Base-by-base conservation (phyloP, 179 eudicot genomes). In the Drosera spatulata region DNA sequence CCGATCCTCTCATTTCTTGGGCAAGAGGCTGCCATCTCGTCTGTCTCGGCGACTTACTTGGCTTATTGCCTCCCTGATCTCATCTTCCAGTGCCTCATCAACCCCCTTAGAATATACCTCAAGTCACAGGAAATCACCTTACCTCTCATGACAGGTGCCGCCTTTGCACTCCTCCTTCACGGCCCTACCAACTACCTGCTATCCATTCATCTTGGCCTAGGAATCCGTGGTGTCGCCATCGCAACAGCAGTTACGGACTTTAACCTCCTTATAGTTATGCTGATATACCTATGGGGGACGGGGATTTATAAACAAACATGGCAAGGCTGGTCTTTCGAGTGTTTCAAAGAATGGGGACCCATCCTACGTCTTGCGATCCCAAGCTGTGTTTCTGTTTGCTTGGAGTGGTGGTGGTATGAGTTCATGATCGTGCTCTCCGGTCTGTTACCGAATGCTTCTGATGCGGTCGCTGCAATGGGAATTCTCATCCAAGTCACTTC, bases 331-430 rank as follows among this genome's bases (percentile, higher is more conserved):
- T 75, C 82, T 59, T 50, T 65, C 22, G 90, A 84, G 37, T 84
- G 84, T 41, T 56, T 84, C 4, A 52, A 71, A 7, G 86, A 86
- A 1, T 84, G 90, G 90, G 71, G 82, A 2, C 64, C 82, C 6
- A 56, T 84, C 10, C 75, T 84, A 5, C 54, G 67, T 0, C 75
- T 84, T 0, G 82, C 90, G 0, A 22, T 84, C 2, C 90, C 90
- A 8, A 82, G 75, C 2, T 81, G 86, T 43, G 55, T 82, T n/a
- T 84, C 90, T 0, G 90, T 84, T 0, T 84, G 90, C 13, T 73
- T 84, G 0, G 90, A 84, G 44, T 84, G 90, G 90, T 84, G 90
- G 90, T 84, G 90, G 90, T 84, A 84, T 8, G 90, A 84, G 69
- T 71, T 84, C 43, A 84, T 84, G 90, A 84, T 82, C 6, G 47